Conservation (phyloP, 306 rosid species). For the Styphnolobium japonicum region DNA sequence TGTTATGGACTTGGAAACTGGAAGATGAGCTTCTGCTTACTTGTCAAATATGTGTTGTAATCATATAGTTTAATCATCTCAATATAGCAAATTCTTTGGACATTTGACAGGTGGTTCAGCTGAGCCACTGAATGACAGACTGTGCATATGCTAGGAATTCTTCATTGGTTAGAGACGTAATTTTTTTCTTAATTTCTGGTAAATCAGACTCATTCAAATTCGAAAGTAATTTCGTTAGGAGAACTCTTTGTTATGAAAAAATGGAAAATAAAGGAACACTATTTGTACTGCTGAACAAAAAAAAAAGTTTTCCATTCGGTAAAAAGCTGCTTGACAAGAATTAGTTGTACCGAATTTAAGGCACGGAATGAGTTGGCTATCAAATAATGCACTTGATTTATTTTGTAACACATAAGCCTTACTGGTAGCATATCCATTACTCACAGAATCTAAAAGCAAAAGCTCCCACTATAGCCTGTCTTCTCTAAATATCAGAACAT, state of each 20-base stretch:
- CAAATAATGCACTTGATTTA: neutral
- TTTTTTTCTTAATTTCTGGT: neutral
- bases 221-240: neutral
- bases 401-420: neutral
- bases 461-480: neutral
- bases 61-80: slow-evolving; percentile 28
- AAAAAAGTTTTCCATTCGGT: neutral
- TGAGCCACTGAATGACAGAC: slow-evolving; percentile 29
- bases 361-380: neutral
- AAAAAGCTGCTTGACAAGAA: neutral
- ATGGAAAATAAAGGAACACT: neutral
- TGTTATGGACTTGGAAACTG: slow-evolving; percentile 19
- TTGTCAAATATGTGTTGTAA: slow-evolving; percentile 37
- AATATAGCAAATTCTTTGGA: slow-evolving; percentile 39
- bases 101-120: slow-evolving; percentile 28
- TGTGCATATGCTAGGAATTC: slow-evolving; percentile 40
- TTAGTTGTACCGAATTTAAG: neutral
- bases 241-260: neutral
- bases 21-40: slow-evolving; percentile 9
- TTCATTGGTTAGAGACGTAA: slow-evolving; percentile 28
- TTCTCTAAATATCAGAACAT: no score
- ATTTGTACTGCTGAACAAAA: neutral
- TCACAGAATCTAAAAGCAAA: neutral
- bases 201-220: slow-evolving; percentile 1
- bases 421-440: neutral